Percentiles rank a stretch among this genome's conserved stretches.
Evolutionary conservation across 345 rosid genomes (phyloP).

Genomic region (Eutrema japonicum): DNA sequence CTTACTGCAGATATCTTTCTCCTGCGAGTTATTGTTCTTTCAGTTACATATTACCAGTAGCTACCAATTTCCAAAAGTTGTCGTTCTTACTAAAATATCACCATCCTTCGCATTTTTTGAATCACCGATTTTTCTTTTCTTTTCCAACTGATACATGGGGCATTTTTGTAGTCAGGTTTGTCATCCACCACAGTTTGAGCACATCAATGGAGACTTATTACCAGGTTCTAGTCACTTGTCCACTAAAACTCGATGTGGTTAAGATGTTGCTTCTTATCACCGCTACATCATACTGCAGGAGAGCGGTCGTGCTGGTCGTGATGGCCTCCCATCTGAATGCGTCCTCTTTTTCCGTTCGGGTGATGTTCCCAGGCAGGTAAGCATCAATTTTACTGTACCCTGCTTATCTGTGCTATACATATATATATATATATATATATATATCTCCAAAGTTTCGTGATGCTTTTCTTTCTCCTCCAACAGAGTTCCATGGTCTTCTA

Average conservation of each 20-base stretch:
- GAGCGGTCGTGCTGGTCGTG: constrained; percentile 98
- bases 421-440: neutral
- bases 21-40: neutral
- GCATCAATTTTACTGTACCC: constrained; percentile 13
- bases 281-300: constrained; percentile 57
- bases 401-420: constrained; percentile 8
- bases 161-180: constrained; percentile 86
- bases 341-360: constrained; percentile 80
- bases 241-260: constrained; percentile 19
- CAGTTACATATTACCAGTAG: neutral
- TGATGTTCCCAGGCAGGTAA: constrained; percentile 94
- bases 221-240: constrained; percentile 59
- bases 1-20: neutral
- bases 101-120: neutral
- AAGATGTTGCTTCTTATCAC: constrained; percentile 19
- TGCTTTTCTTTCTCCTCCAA: constrained; percentile 33
- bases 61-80: neutral
- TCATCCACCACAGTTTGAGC: constrained; percentile 98
- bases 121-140: neutral
- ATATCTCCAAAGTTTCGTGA: neutral
- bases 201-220: constrained; percentile 99
- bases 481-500: constrained; percentile 99
- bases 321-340: constrained; percentile 95
- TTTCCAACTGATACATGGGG: constrained; percentile 30
- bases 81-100: neutral